These are phyloP conservation scores for Cucumis hystrix DNA, from an alignment of 306 rosid species.

Conservation along the genomic window DNA sequence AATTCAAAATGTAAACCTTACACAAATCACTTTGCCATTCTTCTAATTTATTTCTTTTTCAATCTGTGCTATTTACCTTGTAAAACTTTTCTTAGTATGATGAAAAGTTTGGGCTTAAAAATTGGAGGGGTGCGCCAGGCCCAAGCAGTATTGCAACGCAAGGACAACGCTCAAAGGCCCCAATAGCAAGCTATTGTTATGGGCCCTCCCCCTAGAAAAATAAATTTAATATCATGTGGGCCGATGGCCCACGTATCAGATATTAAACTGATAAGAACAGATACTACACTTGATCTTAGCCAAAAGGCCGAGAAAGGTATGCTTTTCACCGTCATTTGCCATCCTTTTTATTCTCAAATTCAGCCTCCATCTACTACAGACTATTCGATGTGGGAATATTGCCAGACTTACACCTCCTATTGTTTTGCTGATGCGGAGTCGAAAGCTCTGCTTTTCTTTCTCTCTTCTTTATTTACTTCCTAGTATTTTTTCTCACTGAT, in stretches of 20 bases:
- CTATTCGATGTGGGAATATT: not conserved
- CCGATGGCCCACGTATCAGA: not conserved
- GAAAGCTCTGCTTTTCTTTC: too few relatives aligned
- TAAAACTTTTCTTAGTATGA: too few relatives aligned
- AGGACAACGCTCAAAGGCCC: not conserved
- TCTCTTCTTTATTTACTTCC: too few relatives aligned
- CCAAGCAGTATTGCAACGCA: not conserved
- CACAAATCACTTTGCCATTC: too few relatives aligned
- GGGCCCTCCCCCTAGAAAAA: not conserved
- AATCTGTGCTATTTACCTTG: too few relatives aligned
- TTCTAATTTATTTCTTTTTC: too few relatives aligned
- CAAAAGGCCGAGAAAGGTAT: conserved; percentile 5
- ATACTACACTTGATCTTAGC: conserved; percentile 2
- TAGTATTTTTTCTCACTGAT: too few relatives aligned
- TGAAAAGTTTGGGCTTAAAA: not conserved
- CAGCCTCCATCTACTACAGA: not conserved
- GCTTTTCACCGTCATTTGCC: fast-evolving
- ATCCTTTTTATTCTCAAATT: not conserved
- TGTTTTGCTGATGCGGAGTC: too few relatives aligned
- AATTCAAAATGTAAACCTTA: too few relatives aligned
- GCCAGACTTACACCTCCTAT: too few relatives aligned
- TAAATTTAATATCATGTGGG: not conserved
- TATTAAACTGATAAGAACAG: not conserved
- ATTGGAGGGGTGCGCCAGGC: not conserved
- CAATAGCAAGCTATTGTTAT: not conserved